Evolutionary conservation across 2,329 filamentous ascomycete species (phyloP), one percentile per base, ranked within the genome.

Genomic region (Trichoderma guizhouense): DNA sequence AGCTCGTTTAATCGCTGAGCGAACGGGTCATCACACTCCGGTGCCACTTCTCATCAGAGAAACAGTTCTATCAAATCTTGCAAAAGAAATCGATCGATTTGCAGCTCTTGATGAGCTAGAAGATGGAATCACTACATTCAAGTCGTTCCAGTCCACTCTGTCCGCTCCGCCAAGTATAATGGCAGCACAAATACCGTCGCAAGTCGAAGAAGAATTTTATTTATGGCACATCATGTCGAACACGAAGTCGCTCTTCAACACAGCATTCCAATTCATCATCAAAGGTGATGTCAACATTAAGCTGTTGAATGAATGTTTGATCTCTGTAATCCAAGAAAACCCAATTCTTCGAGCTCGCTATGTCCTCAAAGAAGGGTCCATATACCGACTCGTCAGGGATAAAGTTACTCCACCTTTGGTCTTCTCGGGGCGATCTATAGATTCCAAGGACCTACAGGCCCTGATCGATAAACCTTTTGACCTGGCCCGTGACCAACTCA

Each of bases 331-430:
- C 5, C 63, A 7, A 1, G 43, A 55, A 36, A 24, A 65, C 8
- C 63, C 63, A 15, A 65, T 65, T 65, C 63, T 65, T 36, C 63
- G 63, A 24, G 63, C 63, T 1, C 63, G 43, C 43, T 65, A 65
- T 21, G 63, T 65, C 30, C 43, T 65, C 2, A 18, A 53, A 18
- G 30, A 36, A 26, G 63, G 63, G 43, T 18, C 21, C 18, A 24
- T 55, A 24, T 36, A 53, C n/a, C 63, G 63, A 7, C 26, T 15
- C 21, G 8, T 65, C 6, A 65, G 63, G 21, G 63, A 65, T 24
- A 7, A 65, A 14, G 12, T 53, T 18, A 32, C 12, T 9, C n/a
- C 43, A 8, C 43, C 63, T 5, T 21, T 36, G 5, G 8, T 65
- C 34, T 65, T 65, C 21, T 9, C 21, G 2, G 63, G 39, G 6